These are phyloP conservation scores for Marasmius sp. DNA, from an alignment of 1,284 basidiomycete species.

Conservation along the genomic window DNA sequence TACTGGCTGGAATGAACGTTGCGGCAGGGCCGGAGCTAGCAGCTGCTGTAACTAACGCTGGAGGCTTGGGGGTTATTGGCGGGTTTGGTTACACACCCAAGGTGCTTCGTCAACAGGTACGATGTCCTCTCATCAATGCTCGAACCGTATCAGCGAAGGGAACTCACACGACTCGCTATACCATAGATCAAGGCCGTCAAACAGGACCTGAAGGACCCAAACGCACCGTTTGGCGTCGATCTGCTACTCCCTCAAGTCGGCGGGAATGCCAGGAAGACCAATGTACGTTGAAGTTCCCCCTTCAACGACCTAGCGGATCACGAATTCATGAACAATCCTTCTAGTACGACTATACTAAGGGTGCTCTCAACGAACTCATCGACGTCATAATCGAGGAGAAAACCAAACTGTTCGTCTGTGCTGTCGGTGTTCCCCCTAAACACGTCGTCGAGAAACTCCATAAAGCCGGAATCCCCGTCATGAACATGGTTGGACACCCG, in stretches of 20 bases:
- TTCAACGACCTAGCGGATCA: neutral
- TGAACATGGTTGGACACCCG: slow-evolving; percentile 93
- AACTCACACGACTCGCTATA: neutral
- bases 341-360: slow-evolving; percentile 80
- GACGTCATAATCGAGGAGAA: slow-evolving; percentile 89
- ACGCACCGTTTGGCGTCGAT: slow-evolving; percentile 85
- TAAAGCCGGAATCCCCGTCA: slow-evolving; percentile 76
- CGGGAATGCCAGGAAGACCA: slow-evolving; percentile 81
- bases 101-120: slow-evolving; percentile 66
- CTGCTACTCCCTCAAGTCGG: slow-evolving; percentile 82
- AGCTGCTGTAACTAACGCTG: slow-evolving; percentile 86
- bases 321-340: neutral
- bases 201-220: slow-evolving; percentile 63
- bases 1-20: slow-evolving; percentile 90
- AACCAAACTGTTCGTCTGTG: slow-evolving; percentile 81
- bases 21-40: slow-evolving; percentile 86
- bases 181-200: slow-evolving; percentile 74
- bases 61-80: slow-evolving; percentile 86
- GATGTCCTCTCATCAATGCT: slow-evolving; percentile 11
- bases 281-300: slow-evolving; percentile 45
- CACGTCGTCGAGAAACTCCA: slow-evolving; percentile 79
- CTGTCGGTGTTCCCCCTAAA: slow-evolving; percentile 81
- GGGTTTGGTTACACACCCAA: slow-evolving; percentile 82
- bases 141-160: too few relatives aligned
- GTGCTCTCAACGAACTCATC: slow-evolving; percentile 76